Conservation (phyloP, 331 rosid species). For the Cydonia oblonga region DNA sequence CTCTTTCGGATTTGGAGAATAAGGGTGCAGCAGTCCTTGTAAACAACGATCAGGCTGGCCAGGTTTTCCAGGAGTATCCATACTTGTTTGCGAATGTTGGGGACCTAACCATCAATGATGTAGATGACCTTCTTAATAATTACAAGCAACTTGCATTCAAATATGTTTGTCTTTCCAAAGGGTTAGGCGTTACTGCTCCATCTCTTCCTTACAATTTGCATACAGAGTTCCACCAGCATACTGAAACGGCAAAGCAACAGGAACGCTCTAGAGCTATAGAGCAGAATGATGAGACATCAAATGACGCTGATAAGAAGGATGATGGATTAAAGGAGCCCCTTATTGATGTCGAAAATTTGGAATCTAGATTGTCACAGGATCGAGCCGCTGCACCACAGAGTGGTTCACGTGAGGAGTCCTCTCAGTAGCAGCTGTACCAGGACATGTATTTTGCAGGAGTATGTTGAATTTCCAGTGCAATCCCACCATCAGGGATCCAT, state of each 20-base stretch:
- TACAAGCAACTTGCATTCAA: slow-evolving; percentile 82
- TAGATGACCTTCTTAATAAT: slow-evolving; percentile 69
- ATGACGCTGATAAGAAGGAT: slow-evolving; percentile 9
- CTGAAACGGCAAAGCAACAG: slow-evolving; percentile 32
- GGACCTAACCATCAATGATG: slow-evolving; percentile 64
- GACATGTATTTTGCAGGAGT: slow-evolving; percentile 9
- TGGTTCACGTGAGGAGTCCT: slow-evolving; percentile 20
- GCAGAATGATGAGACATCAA: slow-evolving; percentile 26
- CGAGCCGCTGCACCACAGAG: slow-evolving; percentile 31
- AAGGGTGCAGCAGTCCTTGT: slow-evolving; percentile 68
- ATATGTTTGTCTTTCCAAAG: slow-evolving; percentile 71
- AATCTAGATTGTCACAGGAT: slow-evolving; percentile 33
- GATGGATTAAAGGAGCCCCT: slow-evolving; percentile 21
- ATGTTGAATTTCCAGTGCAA: slow-evolving; percentile 3
- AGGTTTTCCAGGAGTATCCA: slow-evolving; percentile 61
- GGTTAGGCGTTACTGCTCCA: slow-evolving; percentile 43
- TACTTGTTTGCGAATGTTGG: slow-evolving; percentile 67
- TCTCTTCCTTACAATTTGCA: slow-evolving; percentile 28
- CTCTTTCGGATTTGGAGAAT: slow-evolving; percentile 84
- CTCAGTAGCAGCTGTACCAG: slow-evolving; percentile 12
- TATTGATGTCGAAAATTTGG: slow-evolving; percentile 34
- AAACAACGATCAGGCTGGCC: slow-evolving; percentile 54
- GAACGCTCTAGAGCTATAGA: slow-evolving; percentile 24
- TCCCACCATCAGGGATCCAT: not conserved
- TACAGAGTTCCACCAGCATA: slow-evolving; percentile 22